Evolutionary conservation across 768 basidiomycete genomes (phyloP).

Genomic region (Lentinus tigrinus): DNA sequence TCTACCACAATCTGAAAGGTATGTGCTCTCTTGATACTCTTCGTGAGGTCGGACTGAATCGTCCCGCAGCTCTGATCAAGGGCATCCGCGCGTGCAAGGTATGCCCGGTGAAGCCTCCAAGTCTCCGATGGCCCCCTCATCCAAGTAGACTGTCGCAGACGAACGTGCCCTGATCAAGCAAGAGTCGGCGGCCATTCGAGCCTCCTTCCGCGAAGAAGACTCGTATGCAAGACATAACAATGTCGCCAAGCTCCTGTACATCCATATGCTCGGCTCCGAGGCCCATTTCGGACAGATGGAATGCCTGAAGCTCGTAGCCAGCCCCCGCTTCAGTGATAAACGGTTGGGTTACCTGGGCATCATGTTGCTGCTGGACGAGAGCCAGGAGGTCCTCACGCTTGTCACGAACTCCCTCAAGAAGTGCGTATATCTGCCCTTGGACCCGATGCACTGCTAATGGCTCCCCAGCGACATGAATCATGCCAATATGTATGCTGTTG

Average conservation of each 20-base stretch:
- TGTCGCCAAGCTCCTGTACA: conserved; percentile 96
- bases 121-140: conserved; percentile 14
- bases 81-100: conserved; percentile 97
- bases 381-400: conserved; percentile 93
- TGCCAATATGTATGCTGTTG: conserved; percentile 98
- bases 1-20: conserved; percentile 88
- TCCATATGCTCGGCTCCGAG: conserved; percentile 97
- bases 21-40: conserved; percentile 31
- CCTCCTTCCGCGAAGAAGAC: conserved; percentile 97
- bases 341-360: conserved; percentile 95
- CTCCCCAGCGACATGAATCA: conserved; percentile 93
- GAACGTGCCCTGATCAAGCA: conserved; percentile 96
- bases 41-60: conserved; percentile 20
- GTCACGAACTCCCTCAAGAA: conserved; percentile 99
- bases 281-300: conserved; percentile 99
- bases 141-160: conserved; percentile 87
- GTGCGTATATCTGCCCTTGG: conserved; percentile 43
- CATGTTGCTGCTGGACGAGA: conserved; percentile 96
- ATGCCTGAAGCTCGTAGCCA: conserved; percentile 91
- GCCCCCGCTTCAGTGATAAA: conserved; percentile 95
- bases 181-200: conserved; percentile 95
- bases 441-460: conserved; percentile 6
- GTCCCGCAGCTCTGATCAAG: conserved; percentile 84
- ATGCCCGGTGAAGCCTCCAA: not conserved
- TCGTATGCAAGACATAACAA: conserved; percentile 94